Percentiles rank a stretch among this genome's conserved stretches.
phyloP scores from a whole-genome alignment of 129 eudicot species.

The Sambucus nigra region DNA sequence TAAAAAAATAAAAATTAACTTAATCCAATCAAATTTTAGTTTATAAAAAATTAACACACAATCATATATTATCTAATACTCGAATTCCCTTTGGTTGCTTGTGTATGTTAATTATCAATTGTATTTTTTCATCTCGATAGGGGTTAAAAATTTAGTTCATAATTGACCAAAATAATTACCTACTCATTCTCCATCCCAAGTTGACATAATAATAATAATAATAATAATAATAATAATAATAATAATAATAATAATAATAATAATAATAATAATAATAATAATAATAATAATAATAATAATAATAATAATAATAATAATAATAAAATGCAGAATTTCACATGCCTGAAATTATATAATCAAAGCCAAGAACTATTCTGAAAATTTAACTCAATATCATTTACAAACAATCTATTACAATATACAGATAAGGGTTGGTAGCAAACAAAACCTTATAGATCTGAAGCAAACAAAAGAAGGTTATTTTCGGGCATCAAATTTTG shows the following conservation, averaged over 20 bases:
- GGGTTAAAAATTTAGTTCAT: constrained; percentile 1
- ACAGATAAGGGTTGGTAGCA: constrained; percentile 37
- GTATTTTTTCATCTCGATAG: neutral
- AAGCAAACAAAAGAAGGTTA: constrained; percentile 53
- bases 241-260: too few relatives aligned
- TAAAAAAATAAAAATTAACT: too few relatives aligned
- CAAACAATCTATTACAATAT: constrained; percentile 35
- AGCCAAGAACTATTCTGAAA: constrained; percentile 11
- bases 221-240: too few relatives aligned
- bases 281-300: too few relatives aligned
- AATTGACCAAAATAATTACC: constrained; percentile 1
- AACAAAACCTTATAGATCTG: constrained; percentile 46
- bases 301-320: too few relatives aligned
- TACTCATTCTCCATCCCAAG: constrained; percentile 26
- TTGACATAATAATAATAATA: constrained; percentile 12
- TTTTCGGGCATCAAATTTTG: constrained; percentile 54
- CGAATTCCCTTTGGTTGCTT: neutral
- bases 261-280: too few relatives aligned
- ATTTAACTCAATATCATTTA: constrained; percentile 29
- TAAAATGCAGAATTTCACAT: constrained; percentile 18
- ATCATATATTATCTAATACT: too few relatives aligned
- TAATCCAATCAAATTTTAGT: too few relatives aligned
- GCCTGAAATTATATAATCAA: constrained; percentile 4
- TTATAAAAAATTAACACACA: too few relatives aligned
- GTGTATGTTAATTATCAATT: too few relatives aligned